A percentile compares a stretch with the other conserved stretches of the same genome.
Conservation (phyloP, 2,329 filamentous ascomycete species). For the Stemphylium lycopersici region DNA sequence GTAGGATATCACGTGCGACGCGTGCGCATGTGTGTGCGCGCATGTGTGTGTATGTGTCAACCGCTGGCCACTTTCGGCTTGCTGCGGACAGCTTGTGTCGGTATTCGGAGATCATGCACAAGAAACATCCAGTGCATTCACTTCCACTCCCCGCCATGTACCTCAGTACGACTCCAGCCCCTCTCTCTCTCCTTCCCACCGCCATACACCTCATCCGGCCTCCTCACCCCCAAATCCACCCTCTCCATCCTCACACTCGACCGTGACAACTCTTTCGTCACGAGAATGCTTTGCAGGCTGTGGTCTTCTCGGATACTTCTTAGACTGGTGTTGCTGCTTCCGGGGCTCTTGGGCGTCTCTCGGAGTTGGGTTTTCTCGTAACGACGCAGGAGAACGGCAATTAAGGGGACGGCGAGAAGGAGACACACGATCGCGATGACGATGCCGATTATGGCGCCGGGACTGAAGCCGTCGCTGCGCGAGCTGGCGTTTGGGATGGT, state of each 20-base stretch:
- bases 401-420: slow-evolving; percentile 24
- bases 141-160: slow-evolving; percentile 19
- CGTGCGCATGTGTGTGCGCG: too few species aligned
- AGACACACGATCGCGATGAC: slow-evolving; percentile 26
- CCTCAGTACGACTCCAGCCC: slow-evolving; percentile 27
- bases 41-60: too few species aligned
- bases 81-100: not conserved
- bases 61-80: not conserved
- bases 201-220: slow-evolving; percentile 19
- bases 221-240: slow-evolving; percentile 11
- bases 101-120: not conserved
- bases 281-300: slow-evolving; percentile 29
- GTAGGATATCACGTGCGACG: too few species aligned
- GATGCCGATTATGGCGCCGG: slow-evolving; percentile 32
- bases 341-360: slow-evolving; percentile 19
- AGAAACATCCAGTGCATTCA: not conserved
- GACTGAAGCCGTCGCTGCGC: slow-evolving; percentile 23
- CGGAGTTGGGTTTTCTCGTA: slow-evolving; percentile 28
- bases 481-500: not conserved
- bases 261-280: slow-evolving; percentile 30
- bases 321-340: slow-evolving; percentile 14
- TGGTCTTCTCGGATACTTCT: slow-evolving; percentile 23
- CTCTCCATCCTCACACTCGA: slow-evolving; percentile 26
- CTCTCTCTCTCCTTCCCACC: slow-evolving; percentile 12
- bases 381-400: slow-evolving; percentile 26